phyloP scores from a whole-genome alignment of 1,284 basidiomycete species.

The Tilletia horrida region DNA sequence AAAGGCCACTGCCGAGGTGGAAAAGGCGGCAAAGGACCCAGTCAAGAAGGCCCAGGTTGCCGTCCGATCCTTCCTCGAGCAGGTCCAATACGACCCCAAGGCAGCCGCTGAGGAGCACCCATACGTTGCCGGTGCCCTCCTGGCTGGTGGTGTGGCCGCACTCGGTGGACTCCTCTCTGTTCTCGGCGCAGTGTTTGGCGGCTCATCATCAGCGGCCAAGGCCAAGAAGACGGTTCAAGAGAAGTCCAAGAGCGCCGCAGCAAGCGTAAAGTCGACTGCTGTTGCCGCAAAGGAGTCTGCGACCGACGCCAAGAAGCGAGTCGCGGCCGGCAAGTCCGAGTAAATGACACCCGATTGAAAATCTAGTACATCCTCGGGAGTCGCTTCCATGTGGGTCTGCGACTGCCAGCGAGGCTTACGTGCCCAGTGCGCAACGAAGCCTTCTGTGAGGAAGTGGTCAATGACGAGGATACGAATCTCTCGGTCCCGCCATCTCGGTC shows the following conservation, averaged over 20 bases:
- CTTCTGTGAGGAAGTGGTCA: too few relatives aligned
- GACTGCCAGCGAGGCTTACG: too few relatives aligned
- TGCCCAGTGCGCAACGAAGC: too few relatives aligned
- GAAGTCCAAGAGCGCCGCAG: neutral
- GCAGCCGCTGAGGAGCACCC: conserved; percentile 46
- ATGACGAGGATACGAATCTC: too few relatives aligned
- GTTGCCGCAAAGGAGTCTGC: conserved; percentile 33
- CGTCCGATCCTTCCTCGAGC: conserved; percentile 33
- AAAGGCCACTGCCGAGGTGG: conserved; percentile 14
- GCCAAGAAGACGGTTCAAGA: conserved; percentile 36
- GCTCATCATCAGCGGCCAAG: conserved; percentile 33
- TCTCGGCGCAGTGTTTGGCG: conserved; percentile 36
- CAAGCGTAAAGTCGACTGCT: conserved; percentile 35
- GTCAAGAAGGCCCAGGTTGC: conserved; percentile 31
- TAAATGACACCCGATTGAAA: neutral
- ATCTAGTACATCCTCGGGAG: neutral
- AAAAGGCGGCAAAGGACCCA: conserved; percentile 29
- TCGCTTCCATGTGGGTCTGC: too few relatives aligned
- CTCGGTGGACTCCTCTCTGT: conserved; percentile 42
- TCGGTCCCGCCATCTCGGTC: too few relatives aligned
- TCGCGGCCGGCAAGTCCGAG: conserved; percentile 18
- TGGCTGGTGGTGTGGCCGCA: conserved; percentile 35
- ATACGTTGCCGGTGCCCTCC: conserved; percentile 42
- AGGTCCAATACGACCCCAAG: conserved; percentile 38
- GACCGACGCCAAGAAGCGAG: conserved; percentile 39